A percentile compares a stretch with the other conserved stretches of the same genome.
phyloP scores from a whole-genome alignment of 2,329 filamentous ascomycete species.

The Ascocoryne sarcoides region DNA sequence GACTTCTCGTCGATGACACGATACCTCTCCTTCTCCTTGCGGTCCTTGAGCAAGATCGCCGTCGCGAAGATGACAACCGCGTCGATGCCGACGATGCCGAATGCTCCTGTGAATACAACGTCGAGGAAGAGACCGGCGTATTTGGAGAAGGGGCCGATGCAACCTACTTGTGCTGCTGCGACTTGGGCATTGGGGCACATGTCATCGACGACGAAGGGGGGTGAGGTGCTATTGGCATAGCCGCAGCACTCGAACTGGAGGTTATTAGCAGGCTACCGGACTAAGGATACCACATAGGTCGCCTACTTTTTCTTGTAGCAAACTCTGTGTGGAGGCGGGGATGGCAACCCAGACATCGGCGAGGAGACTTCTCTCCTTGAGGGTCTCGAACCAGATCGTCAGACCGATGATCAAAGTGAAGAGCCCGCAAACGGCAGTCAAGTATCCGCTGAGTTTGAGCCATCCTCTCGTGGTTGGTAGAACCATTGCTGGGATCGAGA shows the following conservation, averaged over 20 bases:
- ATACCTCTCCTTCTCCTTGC: slow-evolving; percentile 72
- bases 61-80: slow-evolving; percentile 60
- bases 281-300: too few species aligned
- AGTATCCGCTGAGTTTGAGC: slow-evolving; percentile 61
- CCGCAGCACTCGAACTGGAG: slow-evolving; percentile 71
- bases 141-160: slow-evolving; percentile 55
- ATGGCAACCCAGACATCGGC: slow-evolving; percentile 51
- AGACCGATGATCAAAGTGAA: slow-evolving; percentile 60
- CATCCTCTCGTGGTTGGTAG: slow-evolving; percentile 56
- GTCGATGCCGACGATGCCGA: slow-evolving; percentile 70
- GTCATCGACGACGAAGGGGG: slow-evolving; percentile 60
- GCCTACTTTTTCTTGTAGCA: slow-evolving; percentile 62
- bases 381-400: slow-evolving; percentile 63
- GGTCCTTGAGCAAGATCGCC: slow-evolving; percentile 70
- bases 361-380: slow-evolving; percentile 58
- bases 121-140: slow-evolving; percentile 67
- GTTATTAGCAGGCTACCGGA: too few species aligned
- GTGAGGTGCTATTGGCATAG: slow-evolving; percentile 63
- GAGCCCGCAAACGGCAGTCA: slow-evolving; percentile 51
- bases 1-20: slow-evolving; percentile 75
- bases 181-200: slow-evolving; percentile 62
- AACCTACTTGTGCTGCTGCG: slow-evolving; percentile 62
- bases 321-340: slow-evolving; percentile 47
- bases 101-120: slow-evolving; percentile 68
- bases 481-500: slow-evolving; percentile 63